Conservation (phyloP, 768 basidiomycete genomes). For the Artomyces pyxidatus region DNA sequence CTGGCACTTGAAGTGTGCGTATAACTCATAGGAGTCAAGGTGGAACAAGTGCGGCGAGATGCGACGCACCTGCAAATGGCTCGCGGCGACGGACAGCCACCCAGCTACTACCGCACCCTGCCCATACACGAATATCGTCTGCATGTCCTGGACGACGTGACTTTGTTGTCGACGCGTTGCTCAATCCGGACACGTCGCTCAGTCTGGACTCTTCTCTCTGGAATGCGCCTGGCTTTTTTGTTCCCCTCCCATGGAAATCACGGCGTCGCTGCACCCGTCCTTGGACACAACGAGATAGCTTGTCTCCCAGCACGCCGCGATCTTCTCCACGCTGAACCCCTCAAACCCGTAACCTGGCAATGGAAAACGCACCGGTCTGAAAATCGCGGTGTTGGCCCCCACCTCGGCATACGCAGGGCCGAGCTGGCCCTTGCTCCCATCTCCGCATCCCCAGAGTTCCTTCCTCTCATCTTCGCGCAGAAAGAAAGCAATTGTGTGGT, state of each 20-base stretch:
- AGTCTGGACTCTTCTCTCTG: too few species aligned
- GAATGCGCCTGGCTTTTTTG: too few species aligned
- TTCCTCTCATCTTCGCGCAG: constrained; percentile 21
- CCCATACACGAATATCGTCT: too few species aligned
- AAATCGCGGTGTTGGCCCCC: constrained; percentile 25
- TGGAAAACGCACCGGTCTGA: constrained; percentile 40
- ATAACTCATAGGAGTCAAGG: too few species aligned
- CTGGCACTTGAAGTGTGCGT: too few species aligned
- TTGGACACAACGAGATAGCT: constrained; percentile 58
- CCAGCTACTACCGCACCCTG: too few species aligned
- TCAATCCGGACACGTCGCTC: too few species aligned
- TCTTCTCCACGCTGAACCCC: constrained; percentile 36
- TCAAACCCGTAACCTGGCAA: constrained; percentile 31
- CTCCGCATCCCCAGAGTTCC: constrained; percentile 71
- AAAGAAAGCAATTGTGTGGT: constrained; percentile 69
- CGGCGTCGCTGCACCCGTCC: constrained; percentile 34
- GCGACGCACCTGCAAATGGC: too few species aligned
- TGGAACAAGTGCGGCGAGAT: too few species aligned
- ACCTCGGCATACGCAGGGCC: constrained; percentile 34
- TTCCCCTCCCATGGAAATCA: constrained; percentile 80
- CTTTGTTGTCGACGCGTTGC: too few species aligned
- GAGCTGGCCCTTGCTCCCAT: constrained; percentile 64
- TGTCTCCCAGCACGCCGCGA: constrained; percentile 80
- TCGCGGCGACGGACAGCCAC: too few species aligned
- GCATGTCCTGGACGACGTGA: too few species aligned